Evolutionary conservation across 805 yeast genomes (phyloP).

Genomic region (Candida vartiovaarae): DNA sequence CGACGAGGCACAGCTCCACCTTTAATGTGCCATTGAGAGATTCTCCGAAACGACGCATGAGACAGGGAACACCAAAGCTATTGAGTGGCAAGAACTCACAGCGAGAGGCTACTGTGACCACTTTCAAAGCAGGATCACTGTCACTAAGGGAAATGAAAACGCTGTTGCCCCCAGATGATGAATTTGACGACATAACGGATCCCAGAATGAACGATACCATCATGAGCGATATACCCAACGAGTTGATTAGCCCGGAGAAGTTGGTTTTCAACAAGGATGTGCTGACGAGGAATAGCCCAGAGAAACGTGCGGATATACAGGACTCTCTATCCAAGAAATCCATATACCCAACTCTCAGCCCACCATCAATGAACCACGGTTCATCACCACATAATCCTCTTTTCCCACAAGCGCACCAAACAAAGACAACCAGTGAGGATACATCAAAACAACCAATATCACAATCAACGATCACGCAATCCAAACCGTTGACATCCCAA

Average conservation of each 20-base stretch:
- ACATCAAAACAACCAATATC: not conserved
- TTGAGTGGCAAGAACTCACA: slow-evolving; percentile 3
- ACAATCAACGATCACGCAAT: slow-evolving; percentile 1
- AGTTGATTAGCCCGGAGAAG: slow-evolving; percentile 22
- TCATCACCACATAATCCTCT: not conserved
- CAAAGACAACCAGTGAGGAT: not conserved
- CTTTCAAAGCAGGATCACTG: not conserved
- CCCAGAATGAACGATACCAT: slow-evolving; percentile 11
- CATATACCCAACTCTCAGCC: not conserved
- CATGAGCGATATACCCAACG: slow-evolving; percentile 18
- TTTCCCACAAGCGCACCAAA: not conserved
- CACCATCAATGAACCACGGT: not conserved
- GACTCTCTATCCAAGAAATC: not conserved
- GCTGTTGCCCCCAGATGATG: slow-evolving; percentile 1
- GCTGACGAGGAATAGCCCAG: slow-evolving; percentile 1
- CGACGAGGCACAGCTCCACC: slow-evolving; percentile 2
- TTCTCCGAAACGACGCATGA: slow-evolving; percentile 15
- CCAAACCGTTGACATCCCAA: not conserved
- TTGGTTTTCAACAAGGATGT: slow-evolving; percentile 17
- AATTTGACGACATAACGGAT: not conserved
- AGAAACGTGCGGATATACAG: not conserved
- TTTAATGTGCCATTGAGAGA: slow-evolving; percentile 16
- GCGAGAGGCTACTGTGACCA: not conserved
- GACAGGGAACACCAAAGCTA: slow-evolving; percentile 20
- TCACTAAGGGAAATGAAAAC: not conserved